Conservation (phyloP, 2,329 filamentous ascomycete species). For the Byssoonygena ceratinophila region DNA sequence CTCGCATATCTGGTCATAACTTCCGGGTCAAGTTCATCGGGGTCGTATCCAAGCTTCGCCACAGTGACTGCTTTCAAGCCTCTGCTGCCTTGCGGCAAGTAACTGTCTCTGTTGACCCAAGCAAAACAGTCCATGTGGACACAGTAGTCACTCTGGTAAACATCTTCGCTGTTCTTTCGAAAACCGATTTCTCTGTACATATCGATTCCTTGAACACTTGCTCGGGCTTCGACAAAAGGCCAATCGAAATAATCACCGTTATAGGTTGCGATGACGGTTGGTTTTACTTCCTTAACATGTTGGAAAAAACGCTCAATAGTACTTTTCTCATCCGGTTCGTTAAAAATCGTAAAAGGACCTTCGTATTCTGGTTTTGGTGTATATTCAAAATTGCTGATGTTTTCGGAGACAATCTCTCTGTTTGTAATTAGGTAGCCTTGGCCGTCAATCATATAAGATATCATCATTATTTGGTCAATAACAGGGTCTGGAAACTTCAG, state of each 20-base stretch:
- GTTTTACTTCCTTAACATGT: constrained; percentile 87
- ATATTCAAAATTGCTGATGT: constrained; percentile 96
- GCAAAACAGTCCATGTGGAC: constrained; percentile 98
- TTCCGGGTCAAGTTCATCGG: constrained; percentile 93
- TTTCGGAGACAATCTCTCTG: constrained; percentile 91
- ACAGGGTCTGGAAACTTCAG: constrained; percentile 93
- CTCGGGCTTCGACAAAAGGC: constrained; percentile 91
- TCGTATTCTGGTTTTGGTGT: constrained; percentile 94
- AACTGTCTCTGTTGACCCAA: constrained; percentile 98
- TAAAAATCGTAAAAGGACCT: constrained; percentile 95
- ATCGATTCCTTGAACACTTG: constrained; percentile 89
- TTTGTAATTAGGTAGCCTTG: constrained; percentile 98
- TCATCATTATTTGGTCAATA: constrained; percentile 99
- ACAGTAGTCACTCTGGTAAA: constrained; percentile 91
- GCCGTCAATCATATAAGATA: constrained; percentile 99
- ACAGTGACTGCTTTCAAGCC: constrained; percentile 96
- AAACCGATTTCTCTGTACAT: constrained; percentile 99
- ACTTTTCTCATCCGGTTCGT: constrained; percentile 85
- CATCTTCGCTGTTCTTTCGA: constrained; percentile 86
- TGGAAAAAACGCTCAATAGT: constrained; percentile 86
- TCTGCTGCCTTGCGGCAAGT: constrained; percentile 91
- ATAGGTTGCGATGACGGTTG: constrained; percentile 98
- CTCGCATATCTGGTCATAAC: constrained; percentile 84
- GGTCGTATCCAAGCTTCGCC: constrained; percentile 95
- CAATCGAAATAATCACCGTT: constrained; percentile 99